These are phyloP conservation scores for Russula griseocarnosa DNA, from an alignment of 768 basidiomycete genomes.

Conservation along the genomic window DNA sequence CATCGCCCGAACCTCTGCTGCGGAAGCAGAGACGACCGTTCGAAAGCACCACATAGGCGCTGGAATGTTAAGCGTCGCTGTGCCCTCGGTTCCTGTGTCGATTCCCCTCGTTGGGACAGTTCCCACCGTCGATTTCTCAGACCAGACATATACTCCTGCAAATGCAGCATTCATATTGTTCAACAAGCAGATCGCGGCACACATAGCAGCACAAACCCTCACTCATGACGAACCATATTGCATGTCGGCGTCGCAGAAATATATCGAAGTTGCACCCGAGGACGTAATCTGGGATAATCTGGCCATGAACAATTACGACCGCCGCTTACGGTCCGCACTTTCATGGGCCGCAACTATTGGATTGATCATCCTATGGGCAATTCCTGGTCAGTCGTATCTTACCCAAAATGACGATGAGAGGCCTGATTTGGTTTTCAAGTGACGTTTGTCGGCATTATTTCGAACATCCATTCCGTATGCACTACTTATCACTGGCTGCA, in stretches of 20 bases:
- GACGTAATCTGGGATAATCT: slow-evolving; percentile 95
- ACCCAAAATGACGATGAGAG: not conserved
- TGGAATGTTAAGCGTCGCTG: slow-evolving; percentile 29
- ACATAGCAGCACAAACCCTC: slow-evolving; percentile 73
- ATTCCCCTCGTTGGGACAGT: slow-evolving; percentile 23
- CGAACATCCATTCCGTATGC: slow-evolving; percentile 75
- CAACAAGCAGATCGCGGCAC: slow-evolving; percentile 88
- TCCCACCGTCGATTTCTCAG: slow-evolving; percentile 25
- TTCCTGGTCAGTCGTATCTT: slow-evolving; percentile 54
- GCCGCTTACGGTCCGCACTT: slow-evolving; percentile 37
- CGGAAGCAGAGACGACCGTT: slow-evolving; percentile 26
- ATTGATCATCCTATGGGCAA: slow-evolving; percentile 82
- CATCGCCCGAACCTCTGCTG: slow-evolving; percentile 29
- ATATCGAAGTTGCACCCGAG: slow-evolving; percentile 76
- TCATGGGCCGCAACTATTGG: slow-evolving; percentile 74
- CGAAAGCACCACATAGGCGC: slow-evolving; percentile 27
- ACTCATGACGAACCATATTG: slow-evolving; percentile 78
- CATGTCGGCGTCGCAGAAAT: slow-evolving; percentile 59
- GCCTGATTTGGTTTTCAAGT: slow-evolving; percentile 27
- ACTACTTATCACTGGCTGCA: slow-evolving; percentile 61
- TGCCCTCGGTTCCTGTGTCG: slow-evolving; percentile 18
- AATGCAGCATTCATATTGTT: slow-evolving; percentile 84
- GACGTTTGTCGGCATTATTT: slow-evolving; percentile 72
- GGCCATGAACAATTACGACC: slow-evolving; percentile 83
- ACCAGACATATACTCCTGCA: slow-evolving; percentile 36